Conservation (phyloP, 805 yeast genomes). For the Metschnikowia noctiluminum region DNA sequence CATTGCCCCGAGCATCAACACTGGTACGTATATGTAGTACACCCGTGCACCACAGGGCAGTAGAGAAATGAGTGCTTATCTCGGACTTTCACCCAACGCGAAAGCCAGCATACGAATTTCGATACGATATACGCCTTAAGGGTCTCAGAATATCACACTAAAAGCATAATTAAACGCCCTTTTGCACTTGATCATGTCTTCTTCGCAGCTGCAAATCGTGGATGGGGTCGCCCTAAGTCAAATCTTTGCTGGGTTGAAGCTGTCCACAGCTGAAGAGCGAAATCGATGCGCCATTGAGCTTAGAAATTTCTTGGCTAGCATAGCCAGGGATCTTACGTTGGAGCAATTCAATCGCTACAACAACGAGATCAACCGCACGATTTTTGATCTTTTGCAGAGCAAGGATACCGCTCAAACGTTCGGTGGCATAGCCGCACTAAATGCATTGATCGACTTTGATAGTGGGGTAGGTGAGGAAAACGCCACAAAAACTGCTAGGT, state of each 20-base stretch:
- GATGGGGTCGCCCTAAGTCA: constrained; percentile 52
- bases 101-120: background rate
- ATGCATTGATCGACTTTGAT: constrained; percentile 80
- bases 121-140: background rate
- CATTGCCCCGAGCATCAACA: too few relatives aligned
- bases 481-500: constrained; percentile 83
- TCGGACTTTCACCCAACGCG: background rate
- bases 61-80: constrained; percentile 2
- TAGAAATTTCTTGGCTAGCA: constrained; percentile 61
- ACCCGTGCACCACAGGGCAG: constrained; percentile 14
- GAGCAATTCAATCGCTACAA: constrained; percentile 81
- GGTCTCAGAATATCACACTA: background rate
- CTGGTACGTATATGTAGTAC: background rate
- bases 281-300: constrained; percentile 65
- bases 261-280: constrained; percentile 41
- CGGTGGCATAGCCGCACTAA: constrained; percentile 91
- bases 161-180: background rate
- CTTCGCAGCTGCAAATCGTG: constrained; percentile 18
- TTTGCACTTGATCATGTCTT: constrained; percentile 8
- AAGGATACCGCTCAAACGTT: constrained; percentile 67
- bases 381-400: constrained; percentile 80
- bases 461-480: constrained; percentile 73
- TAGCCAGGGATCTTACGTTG: constrained; percentile 75
- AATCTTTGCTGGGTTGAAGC: constrained; percentile 50
- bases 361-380: constrained; percentile 80